Evolutionary conservation across 768 basidiomycete species (phyloP), one percentile per base, ranked within the genome.

Genomic region (Exidia glandulosa): DNA sequence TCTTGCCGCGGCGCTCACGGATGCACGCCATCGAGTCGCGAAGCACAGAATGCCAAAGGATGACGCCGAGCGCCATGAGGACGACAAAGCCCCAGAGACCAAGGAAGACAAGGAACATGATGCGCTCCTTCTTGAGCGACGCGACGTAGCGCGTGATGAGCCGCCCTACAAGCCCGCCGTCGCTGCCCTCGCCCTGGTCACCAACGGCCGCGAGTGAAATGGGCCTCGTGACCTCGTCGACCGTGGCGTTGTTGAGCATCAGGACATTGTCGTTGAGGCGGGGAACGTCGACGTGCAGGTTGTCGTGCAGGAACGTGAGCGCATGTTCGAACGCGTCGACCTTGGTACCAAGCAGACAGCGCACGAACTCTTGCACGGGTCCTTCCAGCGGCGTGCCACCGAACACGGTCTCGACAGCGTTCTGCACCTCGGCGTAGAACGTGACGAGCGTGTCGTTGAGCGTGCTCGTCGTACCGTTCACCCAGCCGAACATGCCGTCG

Each of bases 401-500:
- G 71, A 98, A 94, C 9, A 93, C 80, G 1, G 78, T 77, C 59
- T 77, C 74, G n/a, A 98, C 90, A 5, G 82, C 78, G 48, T 80
- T 76, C 71, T 95, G 89, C 32, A 99, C 74, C 56, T 92, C 93
- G 59, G 76, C 76, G 73, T 98, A 98, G 71, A 99, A 95, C 52
- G 77, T 78, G 69, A 82, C 86, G 66, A 99, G 75, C 2, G 95
- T 96, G 65, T 77, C 75, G 71, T 99, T 99, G 58, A 99, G 79
- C 5, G 86, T 84, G 3, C 83, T 84, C 1, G 93, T 95, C 7
- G 95, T 95, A 19, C 77, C 80, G 66, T 97, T 93, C 56, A 98
- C 86, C 94, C 94, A 98, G 10, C 94, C 93, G 63, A 98, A 95
- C 52, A 98, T 73, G 29, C 88, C 88, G 41, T 90, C 75, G 69